Base-by-base conservation (phyloP, 345 rosid genomes). In the Clarkia xantiana region DNA sequence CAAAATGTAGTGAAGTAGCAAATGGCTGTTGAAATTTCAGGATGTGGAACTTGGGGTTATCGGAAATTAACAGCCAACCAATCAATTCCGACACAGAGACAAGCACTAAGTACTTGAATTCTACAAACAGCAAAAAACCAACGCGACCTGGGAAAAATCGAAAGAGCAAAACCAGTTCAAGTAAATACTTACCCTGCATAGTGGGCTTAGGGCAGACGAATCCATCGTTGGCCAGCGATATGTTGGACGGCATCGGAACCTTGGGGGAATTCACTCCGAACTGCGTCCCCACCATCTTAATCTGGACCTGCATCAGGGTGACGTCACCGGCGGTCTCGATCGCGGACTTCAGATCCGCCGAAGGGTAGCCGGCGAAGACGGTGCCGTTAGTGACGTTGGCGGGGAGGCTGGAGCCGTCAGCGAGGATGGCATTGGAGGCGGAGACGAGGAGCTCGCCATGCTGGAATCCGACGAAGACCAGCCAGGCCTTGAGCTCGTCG, bases 321-420 rank as follows among this genome's bases (percentile, higher is more conserved):
- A 70, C 1, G 59, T 87, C 99, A 3, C 99, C 99, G 0, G 99
- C 99, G 14, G 96, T 93, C 54, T 73, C 83, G 42, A 93, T 88
- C 50, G 96, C 89, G 40, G 95, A 78, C 62, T 84, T 78, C 71
- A 93, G 72, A 71, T 87, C 90, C 41, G 84, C 65, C 56, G 56
- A 49, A 14, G 96, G 96, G 51, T 12, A 78, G 10, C 99, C 99
- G 11, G 86, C 68, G 43, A 93, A 82, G 40, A 74, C 47, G 9
- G 99, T 87, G 0, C 94, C 96, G 65, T 87, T 87, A 22, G 78
- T 94, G 1, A 91, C 98, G 16, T 44, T 56, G 0, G 73, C 80
- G 22, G 98, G 98, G 15, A 79, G 55, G 58, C 62, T 72, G 18
- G 74, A 63, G 43, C 96, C 98, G 53, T 86, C 94, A 13, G 55